These are phyloP conservation scores for Hevea brasiliensis DNA, from an alignment of 345 rosid species.

Conservation along the genomic window DNA sequence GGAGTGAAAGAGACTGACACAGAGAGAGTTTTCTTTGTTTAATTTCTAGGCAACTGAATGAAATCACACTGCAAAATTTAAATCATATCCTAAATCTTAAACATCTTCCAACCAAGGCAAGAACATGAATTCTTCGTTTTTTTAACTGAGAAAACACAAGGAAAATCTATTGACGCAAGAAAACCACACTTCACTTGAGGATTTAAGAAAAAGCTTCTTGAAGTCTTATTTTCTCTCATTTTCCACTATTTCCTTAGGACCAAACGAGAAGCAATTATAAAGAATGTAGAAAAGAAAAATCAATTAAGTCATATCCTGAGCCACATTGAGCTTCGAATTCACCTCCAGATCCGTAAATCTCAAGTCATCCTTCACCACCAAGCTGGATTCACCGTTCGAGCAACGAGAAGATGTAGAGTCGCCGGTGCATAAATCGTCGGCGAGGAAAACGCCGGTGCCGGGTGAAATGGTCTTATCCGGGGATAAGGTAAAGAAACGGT, in stretches of 20 bases:
- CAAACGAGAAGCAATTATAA: constrained; percentile 14
- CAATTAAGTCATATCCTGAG: not conserved
- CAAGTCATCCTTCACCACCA: constrained; percentile 34
- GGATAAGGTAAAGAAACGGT: not conserved
- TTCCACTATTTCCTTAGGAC: constrained; percentile 12
- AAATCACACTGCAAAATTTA: not conserved
- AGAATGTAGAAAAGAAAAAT: constrained; percentile 5
- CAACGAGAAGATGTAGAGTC: constrained; percentile 16
- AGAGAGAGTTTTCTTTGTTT: not conserved
- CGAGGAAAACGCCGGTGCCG: constrained; percentile 13
- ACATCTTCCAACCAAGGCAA: too few species aligned
- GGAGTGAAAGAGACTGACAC: too few species aligned
- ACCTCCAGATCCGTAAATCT: constrained; percentile 58
- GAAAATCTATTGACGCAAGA: not conserved
- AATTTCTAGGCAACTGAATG: not conserved
- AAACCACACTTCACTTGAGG: not conserved
- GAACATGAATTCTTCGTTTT: not conserved
- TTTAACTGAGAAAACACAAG: not conserved
- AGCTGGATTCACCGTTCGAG: constrained; percentile 42
- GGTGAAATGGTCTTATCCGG: constrained; percentile 4
- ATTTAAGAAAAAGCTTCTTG: not conserved
- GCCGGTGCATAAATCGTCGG: constrained; percentile 30
- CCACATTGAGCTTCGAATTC: constrained; percentile 2
- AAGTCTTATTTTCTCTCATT: not conserved
- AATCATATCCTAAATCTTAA: not conserved